Evolutionary conservation across 2,329 filamentous ascomycete species (phyloP).

Genomic region (Epichloe typhina): DNA sequence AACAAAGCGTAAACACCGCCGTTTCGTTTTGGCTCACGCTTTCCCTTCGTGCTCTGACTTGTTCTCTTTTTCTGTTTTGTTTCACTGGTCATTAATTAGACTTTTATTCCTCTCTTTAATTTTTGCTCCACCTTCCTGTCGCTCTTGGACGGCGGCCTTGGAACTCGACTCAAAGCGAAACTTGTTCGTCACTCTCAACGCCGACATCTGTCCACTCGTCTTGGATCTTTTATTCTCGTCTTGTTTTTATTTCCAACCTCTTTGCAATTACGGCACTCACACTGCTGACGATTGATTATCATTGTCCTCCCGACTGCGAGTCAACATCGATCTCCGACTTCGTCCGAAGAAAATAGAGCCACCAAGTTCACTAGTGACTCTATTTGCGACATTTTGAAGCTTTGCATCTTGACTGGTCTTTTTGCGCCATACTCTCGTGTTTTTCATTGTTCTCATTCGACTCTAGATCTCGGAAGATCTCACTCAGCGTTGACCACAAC

Average conservation of each 20-base stretch:
- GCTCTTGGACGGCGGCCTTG: neutral
- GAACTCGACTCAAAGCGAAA: neutral
- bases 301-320: neutral
- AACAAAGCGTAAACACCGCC: neutral
- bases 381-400: neutral
- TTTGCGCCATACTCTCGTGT: neutral
- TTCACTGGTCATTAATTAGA: neutral
- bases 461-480: neutral
- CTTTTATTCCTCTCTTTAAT: neutral
- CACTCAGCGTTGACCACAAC: neutral
- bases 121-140: neutral
- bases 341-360: neutral
- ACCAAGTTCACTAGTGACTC: neutral
- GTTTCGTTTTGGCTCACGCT: neutral
- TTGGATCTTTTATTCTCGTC: constrained; percentile 5
- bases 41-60: neutral
- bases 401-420: neutral
- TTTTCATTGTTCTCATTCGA: neutral
- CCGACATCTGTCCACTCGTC: neutral
- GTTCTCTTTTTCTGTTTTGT: neutral
- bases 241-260: neutral
- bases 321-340: neutral
- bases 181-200: constrained; percentile 3
- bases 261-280: neutral
- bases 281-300: neutral